A percentile compares a stretch with the other conserved stretches of the same genome.
These are phyloP conservation scores for Phylloporus sp. DNA, from an alignment of 768 basidiomycete genomes.

Conservation along the genomic window DNA sequence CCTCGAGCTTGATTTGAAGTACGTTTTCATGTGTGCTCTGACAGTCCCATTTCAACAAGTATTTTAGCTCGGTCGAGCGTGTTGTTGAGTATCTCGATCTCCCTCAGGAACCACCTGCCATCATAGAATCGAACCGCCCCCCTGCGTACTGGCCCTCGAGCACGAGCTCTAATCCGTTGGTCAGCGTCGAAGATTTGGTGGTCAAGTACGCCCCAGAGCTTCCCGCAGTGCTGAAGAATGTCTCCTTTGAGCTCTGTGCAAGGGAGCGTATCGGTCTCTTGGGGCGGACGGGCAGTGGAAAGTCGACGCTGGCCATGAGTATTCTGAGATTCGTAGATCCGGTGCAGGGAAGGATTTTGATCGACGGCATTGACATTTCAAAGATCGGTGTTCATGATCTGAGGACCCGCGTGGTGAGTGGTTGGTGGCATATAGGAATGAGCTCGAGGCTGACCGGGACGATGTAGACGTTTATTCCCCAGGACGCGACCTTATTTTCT, in stretches of 20 bases:
- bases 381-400: slow-evolving; percentile 81
- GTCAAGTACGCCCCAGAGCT: slow-evolving; percentile 83
- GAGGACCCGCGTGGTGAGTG: slow-evolving; percentile 62
- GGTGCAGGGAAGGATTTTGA: slow-evolving; percentile 62
- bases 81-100: slow-evolving; percentile 87
- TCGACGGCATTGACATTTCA: slow-evolving; percentile 87
- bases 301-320: slow-evolving; percentile 83
- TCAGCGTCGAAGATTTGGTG: slow-evolving; percentile 69
- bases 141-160: slow-evolving; percentile 94
- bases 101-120: slow-evolving; percentile 77
- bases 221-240: slow-evolving; percentile 68
- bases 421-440: neutral
- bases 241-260: slow-evolving; percentile 68
- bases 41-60: slow-evolving; percentile 4
- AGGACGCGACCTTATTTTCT: slow-evolving; percentile 73
- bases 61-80: slow-evolving; percentile 76
- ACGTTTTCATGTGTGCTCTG: slow-evolving; percentile 23
- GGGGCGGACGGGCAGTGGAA: slow-evolving; percentile 79
- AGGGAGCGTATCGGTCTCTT: slow-evolving; percentile 75
- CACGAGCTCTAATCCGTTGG: slow-evolving; percentile 49
- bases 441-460: neutral
- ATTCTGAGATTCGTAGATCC: slow-evolving; percentile 84
- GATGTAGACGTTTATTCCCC: slow-evolving; percentile 72
- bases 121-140: slow-evolving; percentile 68
- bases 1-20: slow-evolving; percentile 75